A percentile compares a stretch with the other conserved stretches of the same genome.
Evolutionary conservation across 208 protist species (phyloP).

Genomic region (Jaenimonas drosophilae): DNA sequence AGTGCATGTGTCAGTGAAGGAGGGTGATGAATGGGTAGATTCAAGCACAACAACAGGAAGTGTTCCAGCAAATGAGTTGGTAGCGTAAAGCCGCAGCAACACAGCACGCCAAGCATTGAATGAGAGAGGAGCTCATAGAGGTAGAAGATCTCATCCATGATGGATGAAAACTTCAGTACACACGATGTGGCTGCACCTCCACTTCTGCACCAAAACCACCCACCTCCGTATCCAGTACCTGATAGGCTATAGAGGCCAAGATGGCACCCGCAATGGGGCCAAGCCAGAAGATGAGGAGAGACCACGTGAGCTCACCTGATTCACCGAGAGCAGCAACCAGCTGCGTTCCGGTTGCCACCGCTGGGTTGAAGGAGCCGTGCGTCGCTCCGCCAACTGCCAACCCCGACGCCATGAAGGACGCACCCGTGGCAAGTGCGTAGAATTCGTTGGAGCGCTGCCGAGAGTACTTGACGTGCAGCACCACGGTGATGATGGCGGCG

Average conservation of each 20-base stretch:
- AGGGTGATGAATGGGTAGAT: too few species aligned
- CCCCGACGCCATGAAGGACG: constrained; percentile 55
- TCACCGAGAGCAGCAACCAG: constrained; percentile 63
- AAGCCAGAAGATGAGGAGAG: constrained; percentile 87
- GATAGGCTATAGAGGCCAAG: constrained; percentile 68
- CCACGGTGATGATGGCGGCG: constrained; percentile 67
- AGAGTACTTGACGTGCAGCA: constrained; percentile 77
- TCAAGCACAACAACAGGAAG: too few species aligned
- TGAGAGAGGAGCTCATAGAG: too few species aligned
- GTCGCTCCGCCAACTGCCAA: constrained; percentile 61
- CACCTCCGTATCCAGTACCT: constrained; percentile 72
- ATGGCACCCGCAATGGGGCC: constrained; percentile 72
- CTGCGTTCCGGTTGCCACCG: constrained; percentile 63
- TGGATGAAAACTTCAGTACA: constrained; percentile 10
- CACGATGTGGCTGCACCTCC: too few species aligned
- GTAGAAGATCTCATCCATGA: constrained; percentile 2
- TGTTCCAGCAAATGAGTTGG: too few species aligned
- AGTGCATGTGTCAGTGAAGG: neutral
- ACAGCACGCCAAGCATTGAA: too few species aligned
- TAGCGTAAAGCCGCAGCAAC: too few species aligned
- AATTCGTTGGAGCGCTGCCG: constrained; percentile 80
- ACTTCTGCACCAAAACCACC: too few species aligned
- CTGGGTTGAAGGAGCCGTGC: constrained; percentile 73
- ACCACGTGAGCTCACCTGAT: constrained; percentile 43
- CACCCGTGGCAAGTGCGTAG: constrained; percentile 69